Base-by-base conservation (phyloP, 192 early-diverging fungal genomes). In the Coemansia sp. region DNA sequence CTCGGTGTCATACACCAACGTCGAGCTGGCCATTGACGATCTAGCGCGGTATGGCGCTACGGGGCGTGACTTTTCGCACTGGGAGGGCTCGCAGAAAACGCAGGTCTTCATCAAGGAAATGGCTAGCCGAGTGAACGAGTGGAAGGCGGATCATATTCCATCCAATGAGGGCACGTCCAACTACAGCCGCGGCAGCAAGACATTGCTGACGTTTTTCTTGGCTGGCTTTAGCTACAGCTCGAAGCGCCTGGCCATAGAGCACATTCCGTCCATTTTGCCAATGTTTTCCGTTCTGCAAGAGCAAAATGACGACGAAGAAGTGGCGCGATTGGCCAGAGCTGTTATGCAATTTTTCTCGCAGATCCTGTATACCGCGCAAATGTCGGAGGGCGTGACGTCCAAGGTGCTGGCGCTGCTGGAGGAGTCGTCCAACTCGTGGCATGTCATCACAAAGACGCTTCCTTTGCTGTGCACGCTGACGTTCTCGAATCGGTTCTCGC, bases 381-480 rank as follows among this genome's bases (percentile, higher is more conserved):
- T 71, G 35, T 62, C 72, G 2, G 69, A 77, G 26, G 46, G 34
- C 28, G 75, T 77, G 13, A 76, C 74, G 5, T 51, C 67, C 38
- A 45, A 57, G 33, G 51, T 82, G 4, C 56, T 83, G 38, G 60
- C 66, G 9, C 65, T 81, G 43, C 65, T 85, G 37, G 66, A 60
- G 3, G 73, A 73, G 36, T 66, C 83, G 34, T 63, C 76, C 0
- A 65, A 70, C 34, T 65, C 50, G 62, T 97, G 96, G 95, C 94
- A 96, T 76, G 73, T 90, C 14, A 84, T 90, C 28, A 84, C 85
- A 53, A 89, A 91, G 68, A 85, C 90, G 16, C 77, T 98, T 18
- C 94, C 94, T 10, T 73, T 93, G 0, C 45, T 98, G 33, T 95
- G 96, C 66, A 85, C 95, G 2, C 86, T 95, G 48, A 95, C 88